Percentiles rank a stretch among this genome's conserved stretches.
Conservation (phyloP, 2,329 filamentous ascomycete genomes). For the Trichophyton rubrum region DNA sequence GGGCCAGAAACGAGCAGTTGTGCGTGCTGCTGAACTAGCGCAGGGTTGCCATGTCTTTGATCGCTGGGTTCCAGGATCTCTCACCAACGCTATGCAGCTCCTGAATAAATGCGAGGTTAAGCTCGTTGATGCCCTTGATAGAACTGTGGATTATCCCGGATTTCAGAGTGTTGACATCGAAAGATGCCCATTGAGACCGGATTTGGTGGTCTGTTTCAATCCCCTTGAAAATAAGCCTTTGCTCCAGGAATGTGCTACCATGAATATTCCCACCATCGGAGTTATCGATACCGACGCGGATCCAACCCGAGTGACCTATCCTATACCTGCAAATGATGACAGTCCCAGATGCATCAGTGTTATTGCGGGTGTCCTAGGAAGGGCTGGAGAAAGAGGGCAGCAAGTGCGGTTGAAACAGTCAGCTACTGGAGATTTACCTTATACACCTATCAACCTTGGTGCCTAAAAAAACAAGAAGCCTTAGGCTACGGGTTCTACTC, state of each 20-base stretch:
- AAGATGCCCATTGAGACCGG: conserved; percentile 60
- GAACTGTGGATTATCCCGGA: conserved; percentile 45
- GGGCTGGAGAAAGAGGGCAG: conserved; percentile 70
- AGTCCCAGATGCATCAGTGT: conserved; percentile 72
- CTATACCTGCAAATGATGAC: conserved; percentile 94
- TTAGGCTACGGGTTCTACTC: neutral
- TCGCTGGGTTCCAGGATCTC: conserved; percentile 79
- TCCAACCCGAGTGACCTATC: conserved; percentile 88
- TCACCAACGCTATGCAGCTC: conserved; percentile 89
- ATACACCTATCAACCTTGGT: conserved; percentile 17
- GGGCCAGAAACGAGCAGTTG: conserved; percentile 69
- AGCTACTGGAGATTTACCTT: conserved; percentile 49
- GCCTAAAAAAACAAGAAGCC: neutral
- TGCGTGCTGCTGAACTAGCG: conserved; percentile 65
- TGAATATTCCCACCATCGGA: conserved; percentile 85
- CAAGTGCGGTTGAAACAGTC: conserved; percentile 53
- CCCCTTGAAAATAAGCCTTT: conserved; percentile 83
- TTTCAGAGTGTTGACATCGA: conserved; percentile 21
- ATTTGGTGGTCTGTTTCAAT: conserved; percentile 86
- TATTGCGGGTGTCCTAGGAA: conserved; percentile 72
- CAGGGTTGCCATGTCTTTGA: conserved; percentile 79
- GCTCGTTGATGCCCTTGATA: conserved; percentile 66
- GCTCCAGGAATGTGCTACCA: conserved; percentile 78
- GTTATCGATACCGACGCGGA: conserved; percentile 89
- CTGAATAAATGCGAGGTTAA: conserved; percentile 56